These are phyloP conservation scores for Draba incana DNA, from an alignment of 345 rosid genomes.

Conservation along the genomic window DNA sequence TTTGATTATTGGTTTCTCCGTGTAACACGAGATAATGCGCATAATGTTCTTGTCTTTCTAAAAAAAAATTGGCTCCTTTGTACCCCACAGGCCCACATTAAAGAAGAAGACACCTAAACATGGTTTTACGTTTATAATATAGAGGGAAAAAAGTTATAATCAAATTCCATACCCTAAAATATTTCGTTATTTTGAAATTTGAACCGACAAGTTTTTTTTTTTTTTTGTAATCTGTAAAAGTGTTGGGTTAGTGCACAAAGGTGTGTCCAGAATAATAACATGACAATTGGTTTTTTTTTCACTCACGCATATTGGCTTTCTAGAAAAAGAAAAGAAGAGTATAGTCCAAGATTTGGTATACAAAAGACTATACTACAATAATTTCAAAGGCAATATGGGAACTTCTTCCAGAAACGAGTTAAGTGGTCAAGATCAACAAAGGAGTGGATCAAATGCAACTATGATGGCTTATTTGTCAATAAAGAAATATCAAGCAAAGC, in stretches of 20 bases:
- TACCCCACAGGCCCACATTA: constrained; percentile 7
- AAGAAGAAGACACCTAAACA: background rate
- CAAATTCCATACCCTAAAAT: background rate
- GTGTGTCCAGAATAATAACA: constrained; percentile 4
- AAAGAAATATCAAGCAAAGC: too few species aligned
- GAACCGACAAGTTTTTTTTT: constrained; percentile 9
- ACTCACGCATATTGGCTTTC: constrained; percentile 9
- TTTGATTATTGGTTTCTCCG: constrained; percentile 9
- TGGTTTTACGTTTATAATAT: background rate
- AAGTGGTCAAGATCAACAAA: too few species aligned
- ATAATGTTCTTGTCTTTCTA: constrained; percentile 30
- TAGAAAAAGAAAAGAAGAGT: background rate
- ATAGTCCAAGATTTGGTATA: too few species aligned
- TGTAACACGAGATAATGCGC: constrained; percentile 41
- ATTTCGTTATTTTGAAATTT: constrained; percentile 10
- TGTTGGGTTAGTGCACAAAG: constrained; percentile 30
- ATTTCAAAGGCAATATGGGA: too few species aligned
- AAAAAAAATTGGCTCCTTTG: constrained; percentile 25
- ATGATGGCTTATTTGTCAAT: too few species aligned
- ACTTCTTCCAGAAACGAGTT: too few species aligned
- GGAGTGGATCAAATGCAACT: too few species aligned
- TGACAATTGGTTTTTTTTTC: background rate
- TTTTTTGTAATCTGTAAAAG: background rate
- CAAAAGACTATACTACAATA: too few species aligned
- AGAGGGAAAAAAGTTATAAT: background rate